Percentiles rank a stretch among this genome's conserved stretches.
Evolutionary conservation across 331 rosid genomes (phyloP).

Genomic region (Saraca asoca): DNA sequence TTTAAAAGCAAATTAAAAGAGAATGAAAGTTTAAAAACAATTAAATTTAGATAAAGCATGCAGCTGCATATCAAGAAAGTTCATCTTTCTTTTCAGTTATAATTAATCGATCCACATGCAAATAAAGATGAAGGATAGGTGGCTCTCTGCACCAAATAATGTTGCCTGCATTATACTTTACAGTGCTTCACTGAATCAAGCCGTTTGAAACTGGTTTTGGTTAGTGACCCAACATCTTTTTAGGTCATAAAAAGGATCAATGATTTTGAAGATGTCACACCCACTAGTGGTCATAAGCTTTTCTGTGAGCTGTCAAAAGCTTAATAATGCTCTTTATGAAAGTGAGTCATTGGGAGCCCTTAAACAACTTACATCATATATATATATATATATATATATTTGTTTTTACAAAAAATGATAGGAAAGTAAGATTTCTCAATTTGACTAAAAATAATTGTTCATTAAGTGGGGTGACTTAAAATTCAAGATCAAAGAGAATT

Average conservation of each 20-base stretch:
- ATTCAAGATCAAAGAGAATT: no score
- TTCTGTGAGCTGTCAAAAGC: neutral
- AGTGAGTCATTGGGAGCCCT: neutral
- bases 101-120: neutral
- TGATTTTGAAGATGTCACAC: conserved; percentile 13
- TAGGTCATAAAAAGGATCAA: conserved; percentile 26
- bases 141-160: neutral
- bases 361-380: neutral
- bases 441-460: no score
- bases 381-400: no score
- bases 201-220: conserved; percentile 10
- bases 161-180: neutral
- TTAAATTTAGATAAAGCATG: no score
- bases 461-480: no score
- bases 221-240: conserved; percentile 21
- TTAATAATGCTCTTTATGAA: conserved; percentile 2
- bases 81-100: neutral
- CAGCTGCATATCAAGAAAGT: neutral
- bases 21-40: no score
- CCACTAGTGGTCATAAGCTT: conserved; percentile 18
- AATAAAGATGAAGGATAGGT: neutral
- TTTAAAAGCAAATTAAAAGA: no score
- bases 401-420: no score
- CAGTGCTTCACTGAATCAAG: conserved; percentile 7
- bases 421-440: no score